Base-by-base conservation (phyloP, 208 protist species). In the Wallacemonas sp. region DNA sequence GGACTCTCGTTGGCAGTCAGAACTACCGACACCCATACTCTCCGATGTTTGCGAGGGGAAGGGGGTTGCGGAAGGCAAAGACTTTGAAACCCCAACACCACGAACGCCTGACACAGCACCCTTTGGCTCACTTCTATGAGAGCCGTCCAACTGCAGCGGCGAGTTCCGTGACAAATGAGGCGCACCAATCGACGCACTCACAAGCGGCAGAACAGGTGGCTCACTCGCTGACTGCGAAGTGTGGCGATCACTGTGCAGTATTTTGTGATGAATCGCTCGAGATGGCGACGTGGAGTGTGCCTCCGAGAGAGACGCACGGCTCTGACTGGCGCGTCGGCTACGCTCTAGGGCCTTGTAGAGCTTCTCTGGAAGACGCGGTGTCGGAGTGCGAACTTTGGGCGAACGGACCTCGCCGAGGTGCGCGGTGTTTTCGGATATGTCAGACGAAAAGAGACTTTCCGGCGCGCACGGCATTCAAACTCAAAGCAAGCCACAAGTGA, bases 381-480 rank as follows among this genome's bases (percentile, higher is more conserved):
- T 41, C 36, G 14, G 9, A 41, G 14, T 6, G 9, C 9, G 14
- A 6, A 14, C 9, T 41, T 6, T 26, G 5, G 44, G 44, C 9
- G 44, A 49, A 9, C 6, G 5, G 17, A 26, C 62, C 38, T 62
- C 66, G 2, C 41, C 38, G 28, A 42, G 36, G n/a, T 42, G 54
- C n/a, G 66, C 22, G 2, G 54, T 61, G 28, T 33, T 39, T 1
- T 51, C 34, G 9, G 55, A 30, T 0, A 42, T 41, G 22, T 22
- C 38, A 24, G 34, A 27, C 19, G 49, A 60, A 17, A 63, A 24
- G 0, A 42, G 55, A 12, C 49, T 59, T 17, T 51, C 59, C 4
- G 34, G 1, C 31, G 38, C 26, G 42, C 24, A 47, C 56, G 47
- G 47, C 66, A 71, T 64, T 30, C 33, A 65, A 58, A 53, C 1